Evolutionary conservation across 257 asterid genomes (phyloP).

Genomic region (Forsythia suspensa): DNA sequence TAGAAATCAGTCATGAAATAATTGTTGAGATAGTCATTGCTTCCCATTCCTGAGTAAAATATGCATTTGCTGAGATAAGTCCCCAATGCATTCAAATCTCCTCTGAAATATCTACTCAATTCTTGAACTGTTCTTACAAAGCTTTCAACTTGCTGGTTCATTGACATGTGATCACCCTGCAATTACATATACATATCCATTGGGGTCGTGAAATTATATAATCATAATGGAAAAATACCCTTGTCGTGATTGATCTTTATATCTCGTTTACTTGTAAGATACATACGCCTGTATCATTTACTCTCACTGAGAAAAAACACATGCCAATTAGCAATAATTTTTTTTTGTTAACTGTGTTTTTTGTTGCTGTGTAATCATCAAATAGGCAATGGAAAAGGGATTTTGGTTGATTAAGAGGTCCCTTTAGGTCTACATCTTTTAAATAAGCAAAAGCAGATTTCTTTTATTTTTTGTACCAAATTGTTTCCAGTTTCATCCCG

Average conservation of each 20-base stretch:
- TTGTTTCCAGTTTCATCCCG: conserved; percentile 93
- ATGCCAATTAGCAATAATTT: no score
- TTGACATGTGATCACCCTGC: conserved; percentile 79
- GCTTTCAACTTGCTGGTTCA: conserved; percentile 71
- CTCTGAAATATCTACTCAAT: conserved; percentile 60
- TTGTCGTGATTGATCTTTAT: background rate
- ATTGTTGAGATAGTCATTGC: conserved; percentile 92
- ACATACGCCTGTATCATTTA: no score
- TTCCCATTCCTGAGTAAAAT: conserved; percentile 79
- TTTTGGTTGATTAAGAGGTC: no score
- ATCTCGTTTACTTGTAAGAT: no score
- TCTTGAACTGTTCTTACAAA: conserved; percentile 59
- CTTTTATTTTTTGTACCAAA: conserved; percentile 39
- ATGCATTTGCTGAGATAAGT: conserved; percentile 69
- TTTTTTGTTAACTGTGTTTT: no score
- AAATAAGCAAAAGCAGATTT: no score
- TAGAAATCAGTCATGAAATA: conserved; percentile 80
- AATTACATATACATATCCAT: background rate
- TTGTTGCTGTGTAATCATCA: no score
- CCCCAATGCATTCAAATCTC: conserved; percentile 46
- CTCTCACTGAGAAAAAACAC: no score
- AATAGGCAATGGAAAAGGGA: no score
- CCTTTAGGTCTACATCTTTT: no score
- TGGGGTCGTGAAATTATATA: no score
- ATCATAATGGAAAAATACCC: background rate